These are phyloP conservation scores for Hypoxylon trugodes DNA, from an alignment of 495 filamentous ascomycete species.

Conservation along the genomic window DNA sequence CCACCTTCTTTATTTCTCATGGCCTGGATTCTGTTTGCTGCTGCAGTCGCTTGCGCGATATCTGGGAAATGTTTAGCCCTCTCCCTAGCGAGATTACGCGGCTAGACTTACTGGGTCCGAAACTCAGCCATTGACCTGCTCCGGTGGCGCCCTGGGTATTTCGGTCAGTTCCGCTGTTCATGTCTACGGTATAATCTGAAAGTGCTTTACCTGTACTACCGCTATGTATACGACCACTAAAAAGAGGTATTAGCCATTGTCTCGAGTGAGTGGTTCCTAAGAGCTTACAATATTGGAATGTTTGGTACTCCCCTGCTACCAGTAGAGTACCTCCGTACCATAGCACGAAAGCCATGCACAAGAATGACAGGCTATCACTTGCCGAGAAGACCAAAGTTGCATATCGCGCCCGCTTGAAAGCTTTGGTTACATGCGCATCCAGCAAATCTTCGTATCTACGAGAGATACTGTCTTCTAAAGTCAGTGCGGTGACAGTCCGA, in stretches of 20 bases:
- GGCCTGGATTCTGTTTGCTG: slow-evolving; percentile 63
- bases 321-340: slow-evolving; percentile 63
- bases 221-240: slow-evolving; percentile 59
- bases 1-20: slow-evolving; percentile 47
- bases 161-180: slow-evolving; percentile 14
- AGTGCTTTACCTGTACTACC: slow-evolving; percentile 51
- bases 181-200: background rate
- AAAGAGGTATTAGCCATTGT: slow-evolving; percentile 13
- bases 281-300: slow-evolving; percentile 56
- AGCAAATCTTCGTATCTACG: slow-evolving; percentile 60
- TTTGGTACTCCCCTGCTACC: slow-evolving; percentile 51
- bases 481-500: slow-evolving; percentile 64
- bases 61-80: slow-evolving; percentile 42
- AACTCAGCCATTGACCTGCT: slow-evolving; percentile 57
- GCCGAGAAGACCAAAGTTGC: slow-evolving; percentile 61
- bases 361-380: slow-evolving; percentile 59
- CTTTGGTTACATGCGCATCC: slow-evolving; percentile 57
- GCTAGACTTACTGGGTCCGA: slow-evolving; percentile 54
- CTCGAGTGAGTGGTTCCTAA: background rate
- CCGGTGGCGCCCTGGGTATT: slow-evolving; percentile 49
- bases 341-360: slow-evolving; percentile 65
- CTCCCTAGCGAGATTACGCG: background rate
- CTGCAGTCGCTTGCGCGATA: slow-evolving; percentile 65
- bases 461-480: slow-evolving; percentile 61
- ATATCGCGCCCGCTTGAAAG: slow-evolving; percentile 60